A percentile compares a stretch with the other conserved stretches of the same genome.
These are phyloP conservation scores for Penicillium alfredii DNA, from an alignment of 495 filamentous ascomycete genomes.

Conservation along the genomic window DNA sequence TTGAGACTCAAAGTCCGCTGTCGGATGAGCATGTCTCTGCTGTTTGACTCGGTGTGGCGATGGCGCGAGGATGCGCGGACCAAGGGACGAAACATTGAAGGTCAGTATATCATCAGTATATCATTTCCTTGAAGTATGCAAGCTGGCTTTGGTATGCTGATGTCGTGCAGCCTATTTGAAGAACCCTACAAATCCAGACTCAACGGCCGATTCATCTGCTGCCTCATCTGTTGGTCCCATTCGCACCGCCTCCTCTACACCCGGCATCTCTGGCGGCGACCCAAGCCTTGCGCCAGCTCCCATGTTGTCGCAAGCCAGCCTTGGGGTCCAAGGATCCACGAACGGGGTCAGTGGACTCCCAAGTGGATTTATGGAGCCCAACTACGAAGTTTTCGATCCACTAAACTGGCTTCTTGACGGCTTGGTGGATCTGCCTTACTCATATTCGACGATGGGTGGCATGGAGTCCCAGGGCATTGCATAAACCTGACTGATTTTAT, in stretches of 20 bases:
- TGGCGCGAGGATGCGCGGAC: conserved; percentile 86
- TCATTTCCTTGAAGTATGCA: too few relatives aligned
- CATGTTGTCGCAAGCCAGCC: conserved; percentile 29
- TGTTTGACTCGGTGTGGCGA: conserved; percentile 89
- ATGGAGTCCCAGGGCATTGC: conserved; percentile 38
- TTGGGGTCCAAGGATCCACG: conserved; percentile 25
- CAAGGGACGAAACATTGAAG: conserved; percentile 72
- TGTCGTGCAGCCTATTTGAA: conserved; percentile 57
- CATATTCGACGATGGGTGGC: conserved; percentile 35
- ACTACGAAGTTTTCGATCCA: conserved; percentile 82
- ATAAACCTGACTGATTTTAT: conserved; percentile 10
- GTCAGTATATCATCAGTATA: too few relatives aligned
- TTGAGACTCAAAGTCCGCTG: conserved; percentile 82
- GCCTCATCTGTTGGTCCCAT: conserved; percentile 47
- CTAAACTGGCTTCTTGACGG: conserved; percentile 88
- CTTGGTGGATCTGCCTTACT: conserved; percentile 71
- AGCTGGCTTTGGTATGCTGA: too few relatives aligned
- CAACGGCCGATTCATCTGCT: conserved; percentile 64
- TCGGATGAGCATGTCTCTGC: conserved; percentile 87
- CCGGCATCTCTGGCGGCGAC: conserved; percentile 34
- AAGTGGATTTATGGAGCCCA: conserved; percentile 56
- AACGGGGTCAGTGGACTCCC: conserved; percentile 39
- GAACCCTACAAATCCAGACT: conserved; percentile 82
- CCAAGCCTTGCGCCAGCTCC: conserved; percentile 45
- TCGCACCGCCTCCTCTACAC: conserved; percentile 29